Percentiles rank a stretch among this genome's conserved stretches.
phyloP scores from a whole-genome alignment of 2,329 filamentous ascomycete species.

The Thelonectria discophora region DNA sequence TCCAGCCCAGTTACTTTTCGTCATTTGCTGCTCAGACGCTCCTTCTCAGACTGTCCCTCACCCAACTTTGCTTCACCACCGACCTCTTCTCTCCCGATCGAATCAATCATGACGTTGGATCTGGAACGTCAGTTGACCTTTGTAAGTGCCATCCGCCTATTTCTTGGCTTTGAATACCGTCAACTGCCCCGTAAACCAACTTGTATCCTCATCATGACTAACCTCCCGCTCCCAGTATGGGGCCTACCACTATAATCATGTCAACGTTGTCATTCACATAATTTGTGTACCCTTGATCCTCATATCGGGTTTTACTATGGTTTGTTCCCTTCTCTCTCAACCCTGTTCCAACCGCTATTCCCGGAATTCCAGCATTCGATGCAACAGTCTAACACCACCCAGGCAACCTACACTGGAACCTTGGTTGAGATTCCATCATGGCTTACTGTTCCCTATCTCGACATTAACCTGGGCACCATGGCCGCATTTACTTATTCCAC shows the following conservation, averaged over 20 bases:
- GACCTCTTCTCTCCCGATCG: conserved; percentile 26
- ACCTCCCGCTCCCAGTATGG: conserved; percentile 69
- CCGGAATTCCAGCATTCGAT: conserved; percentile 6
- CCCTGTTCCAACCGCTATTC: background rate
- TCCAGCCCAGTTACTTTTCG: conserved; percentile 3
- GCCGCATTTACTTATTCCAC: conserved; percentile 73
- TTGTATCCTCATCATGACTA: conserved; percentile 21
- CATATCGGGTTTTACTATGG: conserved; percentile 75
- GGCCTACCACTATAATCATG: conserved; percentile 80
- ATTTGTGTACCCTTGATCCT: conserved; percentile 80
- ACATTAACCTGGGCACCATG: conserved; percentile 73
- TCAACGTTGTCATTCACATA: conserved; percentile 83
- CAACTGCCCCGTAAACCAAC: background rate
- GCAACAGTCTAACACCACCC: conserved; percentile 23
- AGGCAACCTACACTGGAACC: conserved; percentile 70
- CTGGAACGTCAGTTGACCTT: conserved; percentile 85
- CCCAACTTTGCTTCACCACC: conserved; percentile 8
- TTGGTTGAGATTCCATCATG: conserved; percentile 72
- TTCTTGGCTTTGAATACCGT: conserved; percentile 5
- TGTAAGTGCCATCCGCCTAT: conserved; percentile 62
- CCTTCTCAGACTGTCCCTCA: conserved; percentile 4
- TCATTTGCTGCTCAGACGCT: conserved; percentile 14
- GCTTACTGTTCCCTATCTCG: conserved; percentile 73
- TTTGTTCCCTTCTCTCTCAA: conserved; percentile 53
- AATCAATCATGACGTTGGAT: conserved; percentile 69